Evolutionary conservation across 768 basidiomycete species (phyloP).

Genomic region (Heimioporus sp.): DNA sequence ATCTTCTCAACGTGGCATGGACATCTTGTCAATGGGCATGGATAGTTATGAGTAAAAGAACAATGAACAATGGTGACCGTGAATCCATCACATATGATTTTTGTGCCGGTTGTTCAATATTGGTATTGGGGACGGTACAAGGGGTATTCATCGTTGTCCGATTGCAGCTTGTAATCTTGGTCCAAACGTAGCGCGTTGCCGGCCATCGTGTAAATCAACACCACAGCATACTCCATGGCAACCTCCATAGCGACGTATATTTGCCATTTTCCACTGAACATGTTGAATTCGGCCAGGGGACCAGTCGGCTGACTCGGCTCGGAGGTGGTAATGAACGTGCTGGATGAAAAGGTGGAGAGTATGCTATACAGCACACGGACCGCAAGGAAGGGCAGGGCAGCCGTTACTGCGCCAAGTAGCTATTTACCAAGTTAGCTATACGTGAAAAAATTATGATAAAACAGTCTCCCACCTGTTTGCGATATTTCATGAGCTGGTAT

Average conservation of each 20-base stretch:
- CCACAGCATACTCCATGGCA: conserved; percentile 56
- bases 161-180: conserved; percentile 29
- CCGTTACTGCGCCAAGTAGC: conserved; percentile 55
- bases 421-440: conserved; percentile 25
- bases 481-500: conserved; percentile 28
- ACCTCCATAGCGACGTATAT: conserved; percentile 58
- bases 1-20: no score
- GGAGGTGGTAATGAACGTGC: conserved; percentile 36
- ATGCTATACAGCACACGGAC: conserved; percentile 48
- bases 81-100: background rate
- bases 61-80: background rate
- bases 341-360: conserved; percentile 53
- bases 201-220: conserved; percentile 39
- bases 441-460: conserved; percentile 1
- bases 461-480: conserved; percentile 32
- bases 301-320: no score
- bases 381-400: conserved; percentile 59
- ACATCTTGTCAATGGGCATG: no score
- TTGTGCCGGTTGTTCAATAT: conserved; percentile 13
- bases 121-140: conserved; percentile 35
- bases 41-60: no score
- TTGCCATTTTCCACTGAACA: conserved; percentile 55
- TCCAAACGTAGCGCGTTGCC: conserved; percentile 30
- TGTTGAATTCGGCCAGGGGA: conserved; percentile 53
- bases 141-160: conserved; percentile 23